Base-by-base conservation (phyloP, 2,329 filamentous ascomycete genomes). In the Ceratocystiopsis minuta region DNA sequence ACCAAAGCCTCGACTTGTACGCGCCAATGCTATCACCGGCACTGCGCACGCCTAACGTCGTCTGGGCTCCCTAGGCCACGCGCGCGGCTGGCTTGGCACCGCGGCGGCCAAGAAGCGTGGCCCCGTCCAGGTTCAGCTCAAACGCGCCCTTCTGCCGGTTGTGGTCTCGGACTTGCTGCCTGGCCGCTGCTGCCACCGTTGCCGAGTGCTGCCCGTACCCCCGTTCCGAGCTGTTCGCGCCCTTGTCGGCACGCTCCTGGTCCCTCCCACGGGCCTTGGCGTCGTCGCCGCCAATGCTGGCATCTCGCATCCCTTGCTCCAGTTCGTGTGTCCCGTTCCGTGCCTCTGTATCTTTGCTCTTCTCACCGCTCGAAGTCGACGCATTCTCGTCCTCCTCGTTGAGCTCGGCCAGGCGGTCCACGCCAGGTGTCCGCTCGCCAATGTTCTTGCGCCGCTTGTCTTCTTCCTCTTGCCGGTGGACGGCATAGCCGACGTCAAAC, bases 401-500 rank as follows among this genome's bases (percentile, higher is more conserved):
- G 48, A 93, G 72, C 7, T 73, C 74, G 18, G 73, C 73, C 7
- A 75, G 58, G 3, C 58, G 55, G 49, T 61, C 48, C 55, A 47
- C 45, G 62, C 53, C 78, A 57, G 64, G 80, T 66, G 52, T 80
- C 72, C 67, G 87, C 67, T 62, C 73, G 66, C 71, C 71, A 51
- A 87, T 72, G 54, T 92, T 83, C 60, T 92, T 93, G 49, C 85
- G 75, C 42, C 86, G 78, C 64, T 95, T 96, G 53, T 76, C 79
- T 60, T 96, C 90, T 57, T 98, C 90, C 60, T 96, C 90, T 59
- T 96, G 86, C 38, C 90, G 71, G 57, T 96, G 90, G 10, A 98
- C 90, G 10, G 90, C 88, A 54, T 98, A 98, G n/a, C 85, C 80
- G 39, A 98, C 88, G 54, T 98, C 90, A 51, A 98, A 98, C 3